Evolutionary conservation across 768 basidiomycete species (phyloP).

Genomic region (Multifurca ochricompacta): DNA sequence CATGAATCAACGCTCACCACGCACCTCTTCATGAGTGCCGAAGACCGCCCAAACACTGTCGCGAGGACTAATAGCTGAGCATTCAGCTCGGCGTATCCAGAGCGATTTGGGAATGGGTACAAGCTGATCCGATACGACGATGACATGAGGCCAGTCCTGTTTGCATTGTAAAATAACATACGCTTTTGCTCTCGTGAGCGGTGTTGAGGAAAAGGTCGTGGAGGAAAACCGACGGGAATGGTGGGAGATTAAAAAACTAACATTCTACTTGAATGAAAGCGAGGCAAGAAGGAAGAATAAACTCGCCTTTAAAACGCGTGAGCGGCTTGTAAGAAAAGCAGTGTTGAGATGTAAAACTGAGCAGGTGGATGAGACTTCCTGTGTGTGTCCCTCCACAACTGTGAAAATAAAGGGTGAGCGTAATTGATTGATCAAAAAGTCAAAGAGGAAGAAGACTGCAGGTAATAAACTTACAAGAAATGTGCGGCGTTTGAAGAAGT

Average conservation of each 20-base stretch:
- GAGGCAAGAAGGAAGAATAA: not conserved
- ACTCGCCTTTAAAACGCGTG: conserved; percentile 15
- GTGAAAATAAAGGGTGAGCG: not conserved
- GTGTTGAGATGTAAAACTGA: conserved; percentile 3
- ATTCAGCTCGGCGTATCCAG: conserved; percentile 36
- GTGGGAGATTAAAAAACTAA: conserved; percentile 36
- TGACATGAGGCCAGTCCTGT: not conserved
- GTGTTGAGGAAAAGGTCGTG: conserved; percentile 33
- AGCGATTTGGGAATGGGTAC: conserved; percentile 34
- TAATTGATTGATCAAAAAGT: not conserved
- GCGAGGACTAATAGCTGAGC: conserved; percentile 15
- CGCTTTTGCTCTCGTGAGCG: conserved; percentile 16
- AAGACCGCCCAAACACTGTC: conserved; percentile 51
- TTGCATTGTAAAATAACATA: not conserved
- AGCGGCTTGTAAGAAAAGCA: not conserved
- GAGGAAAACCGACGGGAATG: conserved; percentile 31
- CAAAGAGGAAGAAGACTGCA: not conserved
- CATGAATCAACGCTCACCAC: conserved; percentile 42
- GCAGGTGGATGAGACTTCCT: not conserved
- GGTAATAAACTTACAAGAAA: not conserved
- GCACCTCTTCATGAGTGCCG: conserved; percentile 52
- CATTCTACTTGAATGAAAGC: not conserved
- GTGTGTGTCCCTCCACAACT: not conserved
- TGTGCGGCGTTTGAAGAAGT: not conserved
- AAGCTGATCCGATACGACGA: not conserved